A percentile compares a stretch with the other conserved stretches of the same genome.
These are phyloP conservation scores for Aaosphaeria pasadenensis DNA, from an alignment of 2,329 filamentous ascomycete species.

Conservation along the genomic window DNA sequence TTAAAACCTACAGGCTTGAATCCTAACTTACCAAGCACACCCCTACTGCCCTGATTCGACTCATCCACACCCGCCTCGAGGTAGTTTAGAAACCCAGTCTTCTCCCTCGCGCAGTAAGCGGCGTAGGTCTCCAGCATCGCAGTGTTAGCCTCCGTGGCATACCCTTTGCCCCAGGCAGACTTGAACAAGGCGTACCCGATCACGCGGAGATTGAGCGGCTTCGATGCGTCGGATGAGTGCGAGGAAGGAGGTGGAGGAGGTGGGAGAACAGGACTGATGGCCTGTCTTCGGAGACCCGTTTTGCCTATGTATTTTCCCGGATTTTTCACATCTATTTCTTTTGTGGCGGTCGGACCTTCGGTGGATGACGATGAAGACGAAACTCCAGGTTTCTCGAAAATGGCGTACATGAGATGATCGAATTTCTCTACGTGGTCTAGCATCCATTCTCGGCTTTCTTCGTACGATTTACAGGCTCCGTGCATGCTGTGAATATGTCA, in stretches of 20 bases:
- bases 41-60: slow-evolving; percentile 17
- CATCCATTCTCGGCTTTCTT: slow-evolving; percentile 19
- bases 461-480: slow-evolving; percentile 12
- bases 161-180: slow-evolving; percentile 19
- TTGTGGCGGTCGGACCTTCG: slow-evolving; percentile 1
- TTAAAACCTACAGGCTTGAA: slow-evolving; percentile 22
- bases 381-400: slow-evolving; percentile 5
- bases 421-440: slow-evolving; percentile 6
- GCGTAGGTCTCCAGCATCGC: slow-evolving; percentile 16
- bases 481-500: slow-evolving; percentile 11
- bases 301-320: too few species aligned
- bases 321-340: neutral
- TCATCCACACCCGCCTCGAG: slow-evolving; percentile 20
- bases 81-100: slow-evolving; percentile 12
- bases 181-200: slow-evolving; percentile 23
- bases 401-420: slow-evolving; percentile 13
- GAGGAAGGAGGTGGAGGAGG: neutral
- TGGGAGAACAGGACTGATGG: neutral
- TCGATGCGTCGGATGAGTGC: neutral
- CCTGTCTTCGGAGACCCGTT: too few species aligned
- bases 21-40: slow-evolving; percentile 22
- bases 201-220: slow-evolving; percentile 9
- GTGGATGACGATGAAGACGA: neutral
- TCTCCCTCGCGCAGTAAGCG: neutral
- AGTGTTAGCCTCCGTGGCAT: slow-evolving; percentile 22